Conservation (phyloP, 164 flowering plant species). For the Umbilicus rupestris region DNA sequence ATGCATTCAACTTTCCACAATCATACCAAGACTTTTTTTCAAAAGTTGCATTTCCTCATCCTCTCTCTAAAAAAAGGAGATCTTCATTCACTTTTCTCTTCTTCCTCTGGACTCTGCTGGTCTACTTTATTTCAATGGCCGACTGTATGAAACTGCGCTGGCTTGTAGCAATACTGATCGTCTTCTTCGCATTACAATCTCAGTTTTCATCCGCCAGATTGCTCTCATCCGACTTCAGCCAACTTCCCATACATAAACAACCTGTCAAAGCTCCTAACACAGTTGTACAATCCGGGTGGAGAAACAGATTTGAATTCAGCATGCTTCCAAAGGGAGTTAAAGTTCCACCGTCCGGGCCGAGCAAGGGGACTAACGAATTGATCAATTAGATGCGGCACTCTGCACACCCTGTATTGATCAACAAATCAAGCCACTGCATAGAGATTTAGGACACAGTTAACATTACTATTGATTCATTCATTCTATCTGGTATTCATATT, state of each 20-base stretch:
- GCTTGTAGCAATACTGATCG: not conserved
- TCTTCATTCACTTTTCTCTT: not conserved
- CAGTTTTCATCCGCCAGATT: not conserved
- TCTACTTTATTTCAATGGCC: not conserved
- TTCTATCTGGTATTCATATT: not conserved
- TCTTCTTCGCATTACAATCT: not conserved
- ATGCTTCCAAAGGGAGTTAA: constrained; percentile 29
- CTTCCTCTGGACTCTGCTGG: not conserved
- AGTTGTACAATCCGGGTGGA: no score
- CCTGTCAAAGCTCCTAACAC: not conserved
- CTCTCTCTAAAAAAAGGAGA: not conserved
- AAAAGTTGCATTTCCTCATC: not conserved
- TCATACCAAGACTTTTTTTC: not conserved
- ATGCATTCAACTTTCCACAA: no score
- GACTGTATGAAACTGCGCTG: not conserved
- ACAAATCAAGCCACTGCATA: not conserved
- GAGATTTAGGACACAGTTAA: constrained; percentile 2
- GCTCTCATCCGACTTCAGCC: not conserved
- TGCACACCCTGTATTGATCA: not conserved
- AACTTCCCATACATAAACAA: not conserved
- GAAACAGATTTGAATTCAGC: no score
- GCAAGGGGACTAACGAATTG: constrained; percentile 26
- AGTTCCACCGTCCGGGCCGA: constrained; percentile 32
- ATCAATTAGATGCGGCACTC: constrained; percentile 11
- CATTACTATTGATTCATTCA: not conserved